Percentiles rank a stretch among this genome's conserved stretches.
Evolutionary conservation across 257 asterid genomes (phyloP).

Genomic region (Petrea volubilis): DNA sequence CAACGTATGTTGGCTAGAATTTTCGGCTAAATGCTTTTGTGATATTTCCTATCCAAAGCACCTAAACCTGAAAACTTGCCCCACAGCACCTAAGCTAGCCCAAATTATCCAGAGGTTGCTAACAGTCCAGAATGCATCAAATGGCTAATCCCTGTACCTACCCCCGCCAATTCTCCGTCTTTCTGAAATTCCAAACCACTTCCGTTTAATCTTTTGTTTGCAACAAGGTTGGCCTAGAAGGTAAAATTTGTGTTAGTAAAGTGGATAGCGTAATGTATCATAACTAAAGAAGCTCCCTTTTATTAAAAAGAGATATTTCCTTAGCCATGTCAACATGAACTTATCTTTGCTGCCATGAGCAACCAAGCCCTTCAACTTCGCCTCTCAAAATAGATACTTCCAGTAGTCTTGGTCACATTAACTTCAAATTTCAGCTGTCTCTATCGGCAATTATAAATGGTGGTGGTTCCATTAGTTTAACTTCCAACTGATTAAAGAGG

Average conservation of each 20-base stretch:
- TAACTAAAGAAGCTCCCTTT: too few relatives aligned
- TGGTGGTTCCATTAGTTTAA: neutral
- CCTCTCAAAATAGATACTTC: neutral
- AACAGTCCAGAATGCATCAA: neutral
- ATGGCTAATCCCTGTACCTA: neutral
- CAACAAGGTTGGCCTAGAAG: neutral
- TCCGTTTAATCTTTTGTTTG: neutral
- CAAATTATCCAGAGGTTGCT: neutral
- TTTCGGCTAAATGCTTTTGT: too few relatives aligned
- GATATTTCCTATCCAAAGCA: neutral
- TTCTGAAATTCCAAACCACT: neutral
- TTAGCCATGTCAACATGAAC: too few relatives aligned
- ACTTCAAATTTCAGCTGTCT: neutral
- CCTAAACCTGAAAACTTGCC: neutral
- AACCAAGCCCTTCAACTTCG: too few relatives aligned
- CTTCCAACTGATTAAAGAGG: neutral
- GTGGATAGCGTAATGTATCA: too few relatives aligned
- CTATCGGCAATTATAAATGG: neutral
- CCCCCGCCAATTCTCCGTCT: neutral
- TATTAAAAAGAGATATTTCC: too few relatives aligned
- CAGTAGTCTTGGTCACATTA: neutral
- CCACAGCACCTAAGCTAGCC: slow-evolving; percentile 2
- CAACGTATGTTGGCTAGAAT: too few relatives aligned
- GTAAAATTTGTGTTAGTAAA: too few relatives aligned
- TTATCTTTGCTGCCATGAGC: too few relatives aligned